Evolutionary conservation across 192 early-diverging fungal species (phyloP).

Genomic region (Backusella sp.): DNA sequence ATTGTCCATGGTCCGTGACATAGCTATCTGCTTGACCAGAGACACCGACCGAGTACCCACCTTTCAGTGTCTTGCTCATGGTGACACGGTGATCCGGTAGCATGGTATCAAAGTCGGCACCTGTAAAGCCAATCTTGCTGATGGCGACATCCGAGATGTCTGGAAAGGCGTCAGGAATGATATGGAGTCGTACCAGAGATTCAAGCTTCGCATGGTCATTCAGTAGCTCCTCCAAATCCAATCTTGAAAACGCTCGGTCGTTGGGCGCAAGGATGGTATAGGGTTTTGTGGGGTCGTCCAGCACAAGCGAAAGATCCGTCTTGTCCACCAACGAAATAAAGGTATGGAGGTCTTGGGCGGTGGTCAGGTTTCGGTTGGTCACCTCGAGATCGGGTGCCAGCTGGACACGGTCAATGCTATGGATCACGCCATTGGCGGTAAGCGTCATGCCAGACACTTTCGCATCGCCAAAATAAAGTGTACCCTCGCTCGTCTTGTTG

Average conservation of each 20-base stretch:
- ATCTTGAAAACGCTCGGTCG: slow-evolving; percentile 45
- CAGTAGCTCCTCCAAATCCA: slow-evolving; percentile 31
- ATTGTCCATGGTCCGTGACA: slow-evolving; percentile 16
- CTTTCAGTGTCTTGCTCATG: not conserved
- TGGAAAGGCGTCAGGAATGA: slow-evolving; percentile 47
- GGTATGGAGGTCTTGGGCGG: slow-evolving; percentile 29
- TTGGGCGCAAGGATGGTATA: slow-evolving; percentile 53
- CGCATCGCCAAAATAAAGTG: slow-evolving; percentile 20
- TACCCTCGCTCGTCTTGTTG: slow-evolving; percentile 35
- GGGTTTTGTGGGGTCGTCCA: not conserved
- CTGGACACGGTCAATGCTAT: slow-evolving; percentile 45
- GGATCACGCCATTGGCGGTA: slow-evolving; percentile 46
- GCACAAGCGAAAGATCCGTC: not conserved
- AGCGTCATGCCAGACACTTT: slow-evolving; percentile 35
- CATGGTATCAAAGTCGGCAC: slow-evolving; percentile 16
- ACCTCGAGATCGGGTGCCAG: slow-evolving; percentile 42
- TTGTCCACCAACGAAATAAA: slow-evolving; percentile 40
- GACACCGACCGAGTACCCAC: slow-evolving; percentile 13
- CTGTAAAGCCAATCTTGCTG: not conserved
- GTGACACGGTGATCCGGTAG: slow-evolving; percentile 6
- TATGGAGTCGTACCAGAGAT: slow-evolving; percentile 58
- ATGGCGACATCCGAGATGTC: not conserved
- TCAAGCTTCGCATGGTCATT: slow-evolving; percentile 43
- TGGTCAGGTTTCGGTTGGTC: slow-evolving; percentile 42
- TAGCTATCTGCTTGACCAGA: slow-evolving; percentile 2